phyloP scores from a whole-genome alignment of 768 basidiomycete species.

The Leccinum boreale region DNA sequence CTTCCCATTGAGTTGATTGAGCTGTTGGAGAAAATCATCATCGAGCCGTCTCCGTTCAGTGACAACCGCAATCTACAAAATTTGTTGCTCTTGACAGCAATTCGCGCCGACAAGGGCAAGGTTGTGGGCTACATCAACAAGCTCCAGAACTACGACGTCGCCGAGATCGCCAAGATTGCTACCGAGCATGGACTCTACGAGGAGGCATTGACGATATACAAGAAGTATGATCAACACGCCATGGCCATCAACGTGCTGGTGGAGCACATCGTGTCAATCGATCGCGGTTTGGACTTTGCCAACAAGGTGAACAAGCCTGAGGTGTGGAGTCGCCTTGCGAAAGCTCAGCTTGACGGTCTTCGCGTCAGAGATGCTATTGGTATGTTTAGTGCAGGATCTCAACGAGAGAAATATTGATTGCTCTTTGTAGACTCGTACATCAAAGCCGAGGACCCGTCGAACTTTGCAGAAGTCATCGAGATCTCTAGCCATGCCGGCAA shows the following conservation, averaged over 20 bases:
- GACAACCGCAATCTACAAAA: slow-evolving; percentile 98
- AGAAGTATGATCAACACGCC: slow-evolving; percentile 94
- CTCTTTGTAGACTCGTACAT: slow-evolving; percentile 81
- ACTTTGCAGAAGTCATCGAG: slow-evolving; percentile 94
- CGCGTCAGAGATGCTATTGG: slow-evolving; percentile 98
- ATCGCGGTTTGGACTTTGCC: slow-evolving; percentile 94
- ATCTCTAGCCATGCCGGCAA: slow-evolving; percentile 92
- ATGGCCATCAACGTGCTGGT: slow-evolving; percentile 97
- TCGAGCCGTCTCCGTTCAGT: slow-evolving; percentile 95
- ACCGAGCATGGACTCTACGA: slow-evolving; percentile 95
- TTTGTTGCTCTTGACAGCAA: slow-evolving; percentile 89
- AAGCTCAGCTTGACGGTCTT: slow-evolving; percentile 96
- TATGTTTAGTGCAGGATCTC: slow-evolving; percentile 33
- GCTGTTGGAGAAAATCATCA: slow-evolving; percentile 96
- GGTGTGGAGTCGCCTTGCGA: slow-evolving; percentile 97
- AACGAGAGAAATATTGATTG: neutral
- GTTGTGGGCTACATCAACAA: slow-evolving; percentile 98
- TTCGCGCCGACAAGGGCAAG: slow-evolving; percentile 97
- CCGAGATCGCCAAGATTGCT: slow-evolving; percentile 95
- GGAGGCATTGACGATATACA: slow-evolving; percentile 95
- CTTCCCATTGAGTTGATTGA: slow-evolving; percentile 97
- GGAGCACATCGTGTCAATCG: slow-evolving; percentile 96
- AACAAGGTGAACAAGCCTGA: slow-evolving; percentile 95
- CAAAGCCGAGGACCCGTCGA: slow-evolving; percentile 93
- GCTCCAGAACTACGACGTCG: slow-evolving; percentile 90